Evolutionary conservation across 164 flowering plant genomes (phyloP), one percentile per base, ranked within the genome.

Genomic region (Aristolochia contorta): DNA sequence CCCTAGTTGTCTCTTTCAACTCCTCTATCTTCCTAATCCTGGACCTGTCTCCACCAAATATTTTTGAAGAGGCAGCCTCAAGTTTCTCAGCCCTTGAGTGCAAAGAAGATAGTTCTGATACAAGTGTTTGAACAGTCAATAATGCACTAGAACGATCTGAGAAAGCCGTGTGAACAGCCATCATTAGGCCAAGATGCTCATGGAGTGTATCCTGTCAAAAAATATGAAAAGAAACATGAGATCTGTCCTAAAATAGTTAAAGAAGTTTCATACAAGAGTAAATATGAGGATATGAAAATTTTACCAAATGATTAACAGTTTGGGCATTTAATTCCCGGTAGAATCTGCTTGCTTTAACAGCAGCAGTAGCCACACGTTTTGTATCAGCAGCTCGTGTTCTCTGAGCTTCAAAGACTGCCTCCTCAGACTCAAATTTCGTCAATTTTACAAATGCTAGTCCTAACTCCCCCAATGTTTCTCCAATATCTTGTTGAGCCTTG

Each of bases 401-500:
- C 73, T 94, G 99, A n/a, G 88, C 70, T 63, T 79, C 74, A 37
- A 72, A 67, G 25, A 73, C 25, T n/a, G 93, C 89, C 65, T 79
- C 77, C 76, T 85, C 96, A 1, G 74, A 84, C 76, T 94, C 99
- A 69, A 91, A 91, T 56, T 90, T 94, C 1, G 91, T 79, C 68
- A 94, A 63, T 54, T 94, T 91, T 20, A 94, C 76, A 59, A 89
- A 85, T 19, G 97, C 79, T 27, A 94, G 57, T 30, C 99, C 99
- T 54, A 94, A 64, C 56, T 85, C 91, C 20, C 99, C 99, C 87
- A 89, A 80, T 46, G 96, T 89, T 59, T 91, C 93, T 68, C 97
- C 99, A 71, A 89, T 79, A 68, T 90, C 97, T 75, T 91, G 95
- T 70, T 94, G 99, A 23, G 93, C 89, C 72, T 94, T 94, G 10